Base-by-base conservation (phyloP, 768 basidiomycete species). In the Suillus ampliporus region DNA sequence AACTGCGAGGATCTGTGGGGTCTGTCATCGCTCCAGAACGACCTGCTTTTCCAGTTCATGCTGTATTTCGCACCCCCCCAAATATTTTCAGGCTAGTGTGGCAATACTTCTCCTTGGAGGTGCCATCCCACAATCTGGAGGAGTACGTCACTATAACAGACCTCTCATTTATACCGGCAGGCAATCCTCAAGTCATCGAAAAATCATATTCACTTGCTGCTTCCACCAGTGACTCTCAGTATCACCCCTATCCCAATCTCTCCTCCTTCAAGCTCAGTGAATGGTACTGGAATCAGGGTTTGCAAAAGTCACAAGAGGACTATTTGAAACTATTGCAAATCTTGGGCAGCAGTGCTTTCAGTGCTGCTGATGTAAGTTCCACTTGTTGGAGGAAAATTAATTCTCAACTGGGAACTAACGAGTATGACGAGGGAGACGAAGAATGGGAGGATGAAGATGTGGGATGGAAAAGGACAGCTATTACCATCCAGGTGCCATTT, bases 251-350 rank as follows among this genome's bases (percentile, higher is more conserved):
- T n/a, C 53, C 60, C 14, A 64, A 64, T 28, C 31, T 52, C 19
- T 50, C 21, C 31, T 61, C 54, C 0, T 58, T 61, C 1, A 14
- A 40, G 23, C 15, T 57, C 46, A 58, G 65, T 15, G 56, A 71
- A 7, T 71, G 69, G 68, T 67, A 59, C 44, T 70, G 69, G 69
- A 70, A 66, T 54, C 54, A 63, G 2, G 61, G 61, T 11, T 14
- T 57, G 4, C 64, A 66, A 35, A 71, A 69, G 60, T 69, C 70
- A 4, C 40, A 59, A 58, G 44, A 50, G 4, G 50, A 38, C 38
- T 69, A 67, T 50, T 60, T 34, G 41, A 34, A 63, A 9, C 57
- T 68, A 34, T 23, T 68, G 7, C 28, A 64, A n/a, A 71, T 71
- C 47, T 52, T 71, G 13, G 40, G 64, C 21, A 60, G 53, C 44